Base-by-base conservation (phyloP, 768 basidiomycete species). In the Kwoniella shandongensis region DNA sequence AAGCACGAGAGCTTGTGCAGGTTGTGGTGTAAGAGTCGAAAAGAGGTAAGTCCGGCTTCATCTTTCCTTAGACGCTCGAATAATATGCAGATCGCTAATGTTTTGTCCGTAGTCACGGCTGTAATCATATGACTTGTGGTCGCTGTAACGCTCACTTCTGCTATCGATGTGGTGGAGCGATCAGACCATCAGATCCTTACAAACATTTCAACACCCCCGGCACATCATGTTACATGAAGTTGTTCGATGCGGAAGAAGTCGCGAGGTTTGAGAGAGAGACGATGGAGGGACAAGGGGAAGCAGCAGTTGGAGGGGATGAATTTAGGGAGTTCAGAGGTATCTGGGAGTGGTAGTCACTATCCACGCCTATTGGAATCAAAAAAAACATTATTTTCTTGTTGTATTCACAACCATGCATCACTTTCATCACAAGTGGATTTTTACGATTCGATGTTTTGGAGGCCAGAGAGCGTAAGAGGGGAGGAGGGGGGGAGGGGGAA, bases 121-220 rank as follows among this genome's bases (percentile, higher is more conserved):
- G 91, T 77, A 93, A 93, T 75, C 91, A 94, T 78, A 90, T 91
- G 78, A 60, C 86, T 79, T 57, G 39, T 41, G 62, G 63, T 27
- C 29, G 72, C 30, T 74, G 69, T 51, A 44, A 48, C 35, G 59
- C 65, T 26, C 63, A 67, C 51, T 67, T 71, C 59, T 72, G 68
- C 44, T 73, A 65, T 53, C 48, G 70, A 36, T 70, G 70, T 44
- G 62, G 62, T 12, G 35, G 52, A 7, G 51, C 61, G 22, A 63
- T 67, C 30, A 45, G 58, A n/a, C 64, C 72, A 3, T 51, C 58
- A 30, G 75, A 76, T 42, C 75, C 75, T 6, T 76, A 76, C 50
- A 59, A 58, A 20, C 75, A 76, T 54, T 76, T 67, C 44, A 59
- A 63, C 4, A 54, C 49, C 13, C 71, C 67, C 6, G 69, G 69